phyloP scores from a whole-genome alignment of 139 green algal species.

The Chlorella ohadii region DNA sequence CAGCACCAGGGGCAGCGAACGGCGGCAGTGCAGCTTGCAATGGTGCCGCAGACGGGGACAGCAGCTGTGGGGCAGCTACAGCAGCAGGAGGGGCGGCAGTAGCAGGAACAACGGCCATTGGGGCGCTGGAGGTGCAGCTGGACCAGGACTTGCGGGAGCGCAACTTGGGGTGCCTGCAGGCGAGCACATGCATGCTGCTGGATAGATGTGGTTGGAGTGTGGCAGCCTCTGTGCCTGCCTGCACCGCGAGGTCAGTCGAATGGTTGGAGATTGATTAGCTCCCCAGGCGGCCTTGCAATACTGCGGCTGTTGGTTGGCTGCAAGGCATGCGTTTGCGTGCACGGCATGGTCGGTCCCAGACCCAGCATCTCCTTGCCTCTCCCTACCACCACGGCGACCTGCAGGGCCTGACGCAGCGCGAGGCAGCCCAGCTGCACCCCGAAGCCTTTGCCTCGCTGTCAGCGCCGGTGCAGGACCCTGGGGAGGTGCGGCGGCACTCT shows the following conservation, averaged over 20 bases:
- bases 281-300: too few species aligned
- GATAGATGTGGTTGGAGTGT: too few species aligned
- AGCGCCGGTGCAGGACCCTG: not conserved
- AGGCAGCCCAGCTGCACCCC: slow-evolving; percentile 2
- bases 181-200: too few species aligned
- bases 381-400: not conserved
- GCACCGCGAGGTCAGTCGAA: too few species aligned
- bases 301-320: too few species aligned
- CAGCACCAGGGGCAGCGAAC: not conserved
- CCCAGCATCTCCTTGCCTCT: too few species aligned
- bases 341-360: too few species aligned
- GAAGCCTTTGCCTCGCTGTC: slow-evolving; percentile 6
- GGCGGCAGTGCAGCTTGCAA: too few species aligned
- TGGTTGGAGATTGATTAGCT: too few species aligned
- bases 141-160: slow-evolving; percentile 21
- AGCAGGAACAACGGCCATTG: not conserved
- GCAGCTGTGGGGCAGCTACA: not conserved
- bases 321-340: too few species aligned
- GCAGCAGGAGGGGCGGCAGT: not conserved
- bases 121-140: not conserved
- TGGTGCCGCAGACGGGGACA: too few species aligned
- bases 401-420: slow-evolving; percentile 28
- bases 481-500: not conserved
- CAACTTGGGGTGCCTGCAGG: slow-evolving; percentile 4
- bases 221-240: too few species aligned